Evolutionary conservation across 495 filamentous ascomycete genomes (phyloP).

Genomic region (Parmelia sp.): DNA sequence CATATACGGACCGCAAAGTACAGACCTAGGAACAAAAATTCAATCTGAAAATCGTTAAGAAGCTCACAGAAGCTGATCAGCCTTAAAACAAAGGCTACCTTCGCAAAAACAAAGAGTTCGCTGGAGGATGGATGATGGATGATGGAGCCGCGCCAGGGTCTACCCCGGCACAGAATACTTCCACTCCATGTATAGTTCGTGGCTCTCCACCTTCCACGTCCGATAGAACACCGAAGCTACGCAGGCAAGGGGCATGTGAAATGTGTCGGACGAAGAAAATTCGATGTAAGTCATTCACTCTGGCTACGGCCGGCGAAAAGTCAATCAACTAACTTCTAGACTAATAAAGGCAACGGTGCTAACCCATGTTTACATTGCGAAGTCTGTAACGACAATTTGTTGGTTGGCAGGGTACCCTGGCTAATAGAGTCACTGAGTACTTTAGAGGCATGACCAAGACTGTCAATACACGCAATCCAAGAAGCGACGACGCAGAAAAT

Average conservation of each 20-base stretch:
- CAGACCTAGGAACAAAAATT: too few relatives aligned
- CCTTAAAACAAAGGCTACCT: neutral
- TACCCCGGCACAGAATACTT: neutral
- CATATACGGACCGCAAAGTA: too few relatives aligned
- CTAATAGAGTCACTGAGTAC: too few relatives aligned
- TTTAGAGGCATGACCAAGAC: constrained; percentile 4
- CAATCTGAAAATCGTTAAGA: too few relatives aligned
- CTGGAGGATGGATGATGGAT: too few relatives aligned
- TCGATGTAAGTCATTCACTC: constrained; percentile 6
- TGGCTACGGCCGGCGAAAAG: neutral
- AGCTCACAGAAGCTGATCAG: neutral
- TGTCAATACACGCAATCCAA: constrained; percentile 1
- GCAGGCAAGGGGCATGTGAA: constrained; percentile 6
- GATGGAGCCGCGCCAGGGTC: neutral
- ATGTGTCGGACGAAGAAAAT: constrained; percentile 10
- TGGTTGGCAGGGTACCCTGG: too few relatives aligned
- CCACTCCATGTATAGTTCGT: too few relatives aligned
- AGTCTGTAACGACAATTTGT: neutral
- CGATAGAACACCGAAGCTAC: neutral
- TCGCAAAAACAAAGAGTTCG: neutral
- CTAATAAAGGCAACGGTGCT: constrained; percentile 1
- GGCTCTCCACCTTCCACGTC: constrained; percentile 1
- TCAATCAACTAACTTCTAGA: neutral
- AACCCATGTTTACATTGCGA: neutral
- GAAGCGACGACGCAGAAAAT: constrained; percentile 4